phyloP scores from a whole-genome alignment of 495 filamentous ascomycete species.

The Annulohypoxylon moriforme region DNA sequence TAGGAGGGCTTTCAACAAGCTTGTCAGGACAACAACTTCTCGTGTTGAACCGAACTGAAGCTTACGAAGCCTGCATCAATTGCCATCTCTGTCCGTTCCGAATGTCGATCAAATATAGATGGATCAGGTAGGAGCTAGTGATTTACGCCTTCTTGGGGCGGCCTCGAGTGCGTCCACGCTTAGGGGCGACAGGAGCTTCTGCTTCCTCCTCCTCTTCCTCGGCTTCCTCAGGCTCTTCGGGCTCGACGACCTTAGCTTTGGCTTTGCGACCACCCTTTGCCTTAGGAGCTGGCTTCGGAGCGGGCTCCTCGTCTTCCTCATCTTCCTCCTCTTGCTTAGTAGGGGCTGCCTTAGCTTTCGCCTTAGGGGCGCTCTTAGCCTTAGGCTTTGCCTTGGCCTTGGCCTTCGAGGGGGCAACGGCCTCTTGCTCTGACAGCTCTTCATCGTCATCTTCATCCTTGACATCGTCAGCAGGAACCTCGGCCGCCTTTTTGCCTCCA shows the following conservation, averaged over 20 bases:
- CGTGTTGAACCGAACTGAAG: neutral
- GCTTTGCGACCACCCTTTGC: conserved; percentile 47
- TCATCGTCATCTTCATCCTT: conserved; percentile 49
- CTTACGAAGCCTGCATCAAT: neutral
- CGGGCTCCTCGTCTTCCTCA: conserved; percentile 30
- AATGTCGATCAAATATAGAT: neutral
- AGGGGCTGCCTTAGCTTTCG: conserved; percentile 29
- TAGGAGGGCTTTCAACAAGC: neutral
- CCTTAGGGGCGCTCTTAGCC: conserved; percentile 19
- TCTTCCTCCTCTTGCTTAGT: conserved; percentile 26
- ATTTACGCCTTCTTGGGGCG: conserved; percentile 36
- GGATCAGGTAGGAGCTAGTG: too few relatives aligned
- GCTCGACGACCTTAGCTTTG: conserved; percentile 27
- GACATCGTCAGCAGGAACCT: conserved; percentile 18
- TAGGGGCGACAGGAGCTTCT: conserved; percentile 17
- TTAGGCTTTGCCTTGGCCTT: conserved; percentile 29
- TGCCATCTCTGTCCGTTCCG: neutral
- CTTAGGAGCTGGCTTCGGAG: conserved; percentile 37
- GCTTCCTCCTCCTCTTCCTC: conserved; percentile 24
- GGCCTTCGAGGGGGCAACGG: conserved; percentile 34
- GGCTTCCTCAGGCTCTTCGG: neutral
- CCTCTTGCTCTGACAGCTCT: conserved; percentile 47
- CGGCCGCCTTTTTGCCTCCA: conserved; percentile 47
- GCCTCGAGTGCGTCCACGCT: conserved; percentile 31
- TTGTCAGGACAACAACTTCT: neutral